phyloP scores from a whole-genome alignment of 2,329 filamentous ascomycete species.

The Fusarium lyarnte region DNA sequence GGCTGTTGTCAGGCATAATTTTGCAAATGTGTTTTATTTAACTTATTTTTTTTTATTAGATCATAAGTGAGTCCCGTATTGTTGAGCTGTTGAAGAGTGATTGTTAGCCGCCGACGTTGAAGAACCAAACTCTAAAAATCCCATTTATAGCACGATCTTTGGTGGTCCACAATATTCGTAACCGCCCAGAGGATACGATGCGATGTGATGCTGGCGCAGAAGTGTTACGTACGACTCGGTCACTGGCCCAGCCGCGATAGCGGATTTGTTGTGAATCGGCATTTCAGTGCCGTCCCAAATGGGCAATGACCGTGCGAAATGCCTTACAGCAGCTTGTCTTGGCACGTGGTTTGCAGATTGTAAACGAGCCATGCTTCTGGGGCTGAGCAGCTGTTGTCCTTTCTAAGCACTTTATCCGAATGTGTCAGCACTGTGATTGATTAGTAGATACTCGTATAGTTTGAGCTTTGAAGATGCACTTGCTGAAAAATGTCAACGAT shows the following conservation, averaged over 20 bases:
- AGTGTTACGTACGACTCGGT: neutral
- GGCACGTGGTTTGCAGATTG: neutral
- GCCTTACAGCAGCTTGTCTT: neutral
- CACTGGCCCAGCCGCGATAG: conserved; percentile 1
- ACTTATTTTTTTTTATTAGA: too few species aligned
- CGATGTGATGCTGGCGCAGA: conserved; percentile 1
- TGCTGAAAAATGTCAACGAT: too few species aligned
- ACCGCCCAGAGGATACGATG: neutral
- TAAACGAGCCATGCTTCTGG: neutral
- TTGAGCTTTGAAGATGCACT: neutral
- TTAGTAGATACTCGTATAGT: neutral
- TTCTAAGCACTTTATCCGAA: neutral
- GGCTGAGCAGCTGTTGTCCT: neutral
- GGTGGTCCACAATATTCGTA: conserved; percentile 4
- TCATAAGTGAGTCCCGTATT: neutral
- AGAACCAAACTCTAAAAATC: neutral
- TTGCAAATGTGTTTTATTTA: too few species aligned
- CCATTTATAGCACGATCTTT: neutral
- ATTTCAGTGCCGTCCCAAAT: neutral
- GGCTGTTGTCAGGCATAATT: too few species aligned
- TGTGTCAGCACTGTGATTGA: neutral
- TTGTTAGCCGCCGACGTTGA: neutral
- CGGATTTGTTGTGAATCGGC: neutral
- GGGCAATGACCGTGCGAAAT: neutral
- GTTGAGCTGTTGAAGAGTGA: neutral